Evolutionary conservation across 169 alveolate species (phyloP).

Genomic region (Cryptosporidium bovis): DNA sequence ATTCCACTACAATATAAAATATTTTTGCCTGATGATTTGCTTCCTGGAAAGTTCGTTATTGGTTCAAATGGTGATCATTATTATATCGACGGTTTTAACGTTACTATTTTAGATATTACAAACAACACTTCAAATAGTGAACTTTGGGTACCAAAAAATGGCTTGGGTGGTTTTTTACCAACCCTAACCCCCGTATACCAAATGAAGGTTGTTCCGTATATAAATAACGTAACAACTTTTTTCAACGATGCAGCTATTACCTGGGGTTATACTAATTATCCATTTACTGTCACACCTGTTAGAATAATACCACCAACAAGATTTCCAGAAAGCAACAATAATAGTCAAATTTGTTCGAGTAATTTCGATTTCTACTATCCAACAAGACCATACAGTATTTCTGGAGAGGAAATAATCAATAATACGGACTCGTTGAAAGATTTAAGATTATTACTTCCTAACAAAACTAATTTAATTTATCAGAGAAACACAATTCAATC

Average conservation of each 20-base stretch:
- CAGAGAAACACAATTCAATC: conserved; percentile 64
- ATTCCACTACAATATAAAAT: conserved; percentile 52
- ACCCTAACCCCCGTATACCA: conserved; percentile 52
- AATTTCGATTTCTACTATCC: conserved; percentile 64
- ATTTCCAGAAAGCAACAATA: neutral
- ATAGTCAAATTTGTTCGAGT: conserved; percentile 24
- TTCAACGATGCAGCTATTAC: conserved; percentile 68
- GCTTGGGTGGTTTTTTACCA: conserved; percentile 65
- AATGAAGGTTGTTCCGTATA: conserved; percentile 65
- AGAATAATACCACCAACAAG: conserved; percentile 68
- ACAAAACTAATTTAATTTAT: conserved; percentile 29
- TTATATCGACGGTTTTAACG: conserved; percentile 44
- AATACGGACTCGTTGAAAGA: conserved; percentile 4
- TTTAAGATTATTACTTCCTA: conserved; percentile 15
- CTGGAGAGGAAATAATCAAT: neutral
- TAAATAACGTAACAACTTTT: conserved; percentile 36
- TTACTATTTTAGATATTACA: conserved; percentile 35
- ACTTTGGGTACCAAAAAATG: conserved; percentile 55
- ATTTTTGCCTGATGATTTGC: conserved; percentile 51
- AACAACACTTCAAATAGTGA: neutral
- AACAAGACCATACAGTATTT: conserved; percentile 34
- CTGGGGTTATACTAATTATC: conserved; percentile 68
- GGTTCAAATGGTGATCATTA: conserved; percentile 55
- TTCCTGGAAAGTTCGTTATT: conserved; percentile 33
- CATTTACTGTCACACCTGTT: conserved; percentile 62